These are phyloP conservation scores for Boletus bicolor DNA, from an alignment of 768 basidiomycete species.

Conservation along the genomic window DNA sequence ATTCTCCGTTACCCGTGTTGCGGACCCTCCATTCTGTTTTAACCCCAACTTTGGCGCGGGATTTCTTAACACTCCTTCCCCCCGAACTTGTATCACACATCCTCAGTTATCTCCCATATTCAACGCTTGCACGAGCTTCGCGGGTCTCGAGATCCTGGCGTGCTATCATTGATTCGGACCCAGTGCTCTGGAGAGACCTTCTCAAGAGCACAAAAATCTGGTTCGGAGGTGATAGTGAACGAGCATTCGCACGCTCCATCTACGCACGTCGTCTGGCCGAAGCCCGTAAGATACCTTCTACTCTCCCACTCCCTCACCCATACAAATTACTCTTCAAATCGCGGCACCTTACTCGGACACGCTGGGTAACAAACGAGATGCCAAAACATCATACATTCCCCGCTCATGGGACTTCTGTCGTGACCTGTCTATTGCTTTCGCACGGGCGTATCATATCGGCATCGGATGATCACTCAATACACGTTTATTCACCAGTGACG, in stretches of 20 bases:
- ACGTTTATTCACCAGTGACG: slow-evolving; percentile 86
- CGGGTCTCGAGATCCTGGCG: slow-evolving; percentile 89
- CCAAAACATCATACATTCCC: slow-evolving; percentile 80
- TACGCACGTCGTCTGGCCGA: slow-evolving; percentile 53
- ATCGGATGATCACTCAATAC: slow-evolving; percentile 95
- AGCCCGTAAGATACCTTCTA: slow-evolving; percentile 36
- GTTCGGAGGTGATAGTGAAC: slow-evolving; percentile 85
- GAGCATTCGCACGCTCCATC: slow-evolving; percentile 72
- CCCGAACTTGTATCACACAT: slow-evolving; percentile 90
- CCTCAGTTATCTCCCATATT: slow-evolving; percentile 78
- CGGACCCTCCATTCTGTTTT: slow-evolving; percentile 87
- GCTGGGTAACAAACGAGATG: slow-evolving; percentile 72
- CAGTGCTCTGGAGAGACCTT: slow-evolving; percentile 85
- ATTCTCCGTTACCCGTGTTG: slow-evolving; percentile 87
- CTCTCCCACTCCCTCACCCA: slow-evolving; percentile 75
- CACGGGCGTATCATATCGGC: slow-evolving; percentile 94
- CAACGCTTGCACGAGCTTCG: slow-evolving; percentile 80
- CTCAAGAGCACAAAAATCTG: slow-evolving; percentile 82
- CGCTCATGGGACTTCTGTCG: slow-evolving; percentile 86
- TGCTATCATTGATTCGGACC: slow-evolving; percentile 87
- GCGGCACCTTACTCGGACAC: slow-evolving; percentile 71
- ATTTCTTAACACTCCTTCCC: slow-evolving; percentile 90
- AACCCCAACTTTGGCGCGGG: slow-evolving; percentile 86
- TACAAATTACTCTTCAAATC: slow-evolving; percentile 94
- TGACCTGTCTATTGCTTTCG: slow-evolving; percentile 95